phyloP scores from a whole-genome alignment of 192 early-diverging fungal species.

The Funneliformis mosseae region DNA sequence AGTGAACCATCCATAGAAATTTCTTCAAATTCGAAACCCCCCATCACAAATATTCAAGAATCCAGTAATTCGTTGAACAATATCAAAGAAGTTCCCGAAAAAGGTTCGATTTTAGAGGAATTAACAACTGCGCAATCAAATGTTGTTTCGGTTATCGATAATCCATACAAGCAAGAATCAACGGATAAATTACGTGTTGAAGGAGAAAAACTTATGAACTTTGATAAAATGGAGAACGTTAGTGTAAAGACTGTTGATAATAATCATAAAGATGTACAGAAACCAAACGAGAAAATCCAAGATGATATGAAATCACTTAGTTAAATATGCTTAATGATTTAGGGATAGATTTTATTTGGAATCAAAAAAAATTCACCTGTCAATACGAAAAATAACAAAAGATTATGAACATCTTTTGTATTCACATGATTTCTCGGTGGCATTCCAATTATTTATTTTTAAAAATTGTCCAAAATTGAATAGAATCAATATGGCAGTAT shows the following conservation, averaged over 20 bases:
- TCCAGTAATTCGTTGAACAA: neutral
- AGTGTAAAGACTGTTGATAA: slow-evolving; percentile 30
- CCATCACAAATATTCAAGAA: neutral
- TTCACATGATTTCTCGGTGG: no score
- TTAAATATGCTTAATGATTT: neutral
- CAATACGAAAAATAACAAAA: neutral
- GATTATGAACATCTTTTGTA: neutral
- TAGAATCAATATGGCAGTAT: no score
- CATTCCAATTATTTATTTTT: no score
- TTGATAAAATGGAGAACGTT: slow-evolving; percentile 27
- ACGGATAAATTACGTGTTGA: neutral
- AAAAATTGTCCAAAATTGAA: no score
- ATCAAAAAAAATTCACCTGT: neutral
- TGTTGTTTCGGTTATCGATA: neutral
- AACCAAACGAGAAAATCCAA: neutral
- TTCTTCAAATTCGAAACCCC: neutral
- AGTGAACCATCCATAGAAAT: neutral
- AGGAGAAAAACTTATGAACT: neutral
- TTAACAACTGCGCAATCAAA: neutral
- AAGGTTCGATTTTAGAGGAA: slow-evolving; percentile 20
- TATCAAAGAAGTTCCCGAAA: slow-evolving; percentile 27
- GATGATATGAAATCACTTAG: neutral
- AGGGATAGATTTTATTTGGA: neutral
- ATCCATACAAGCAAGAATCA: slow-evolving; percentile 1
- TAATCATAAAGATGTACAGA: slow-evolving; percentile 1